These are phyloP conservation scores for Cryphonectria radicalis DNA, from an alignment of 2,329 filamentous ascomycete species.

Conservation along the genomic window DNA sequence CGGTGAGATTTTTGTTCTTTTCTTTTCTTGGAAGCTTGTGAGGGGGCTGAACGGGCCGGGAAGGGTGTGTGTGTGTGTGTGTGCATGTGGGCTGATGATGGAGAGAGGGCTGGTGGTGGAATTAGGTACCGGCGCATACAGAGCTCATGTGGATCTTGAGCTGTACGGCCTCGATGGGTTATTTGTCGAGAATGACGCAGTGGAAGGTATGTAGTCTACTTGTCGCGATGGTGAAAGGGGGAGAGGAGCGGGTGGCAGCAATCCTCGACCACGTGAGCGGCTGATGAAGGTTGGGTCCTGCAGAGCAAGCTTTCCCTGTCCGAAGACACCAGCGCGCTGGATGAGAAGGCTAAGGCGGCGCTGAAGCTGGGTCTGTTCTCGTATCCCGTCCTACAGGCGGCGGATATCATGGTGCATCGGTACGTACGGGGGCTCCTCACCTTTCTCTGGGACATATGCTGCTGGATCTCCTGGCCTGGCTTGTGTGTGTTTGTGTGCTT, in stretches of 20 bases:
- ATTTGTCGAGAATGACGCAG: constrained; percentile 97
- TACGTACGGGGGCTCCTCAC: constrained; percentile 38
- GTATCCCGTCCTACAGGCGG: constrained; percentile 93
- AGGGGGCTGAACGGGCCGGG: not conserved
- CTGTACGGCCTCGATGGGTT: constrained; percentile 88
- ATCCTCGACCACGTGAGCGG: not conserved
- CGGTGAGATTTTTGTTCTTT: constrained; percentile 52
- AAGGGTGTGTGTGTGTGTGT: not conserved
- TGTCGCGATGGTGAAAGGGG: not conserved
- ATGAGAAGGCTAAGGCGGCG: constrained; percentile 59
- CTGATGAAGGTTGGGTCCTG: not conserved
- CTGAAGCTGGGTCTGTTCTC: constrained; percentile 91
- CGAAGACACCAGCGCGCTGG: constrained; percentile 60
- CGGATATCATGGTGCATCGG: constrained; percentile 88
- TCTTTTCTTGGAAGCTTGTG: too few relatives aligned
- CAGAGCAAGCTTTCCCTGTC: constrained; percentile 75
- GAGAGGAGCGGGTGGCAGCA: not conserved
- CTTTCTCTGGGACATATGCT: not conserved
- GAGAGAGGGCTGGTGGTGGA: not conserved
- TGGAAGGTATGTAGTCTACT: constrained; percentile 73
- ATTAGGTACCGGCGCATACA: constrained; percentile 73
- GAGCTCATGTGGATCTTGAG: constrained; percentile 98
- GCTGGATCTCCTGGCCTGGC: not conserved
- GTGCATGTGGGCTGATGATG: not conserved
- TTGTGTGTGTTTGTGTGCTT: not conserved